phyloP scores from a whole-genome alignment of 768 basidiomycete species.

The Obba rivulosa region DNA sequence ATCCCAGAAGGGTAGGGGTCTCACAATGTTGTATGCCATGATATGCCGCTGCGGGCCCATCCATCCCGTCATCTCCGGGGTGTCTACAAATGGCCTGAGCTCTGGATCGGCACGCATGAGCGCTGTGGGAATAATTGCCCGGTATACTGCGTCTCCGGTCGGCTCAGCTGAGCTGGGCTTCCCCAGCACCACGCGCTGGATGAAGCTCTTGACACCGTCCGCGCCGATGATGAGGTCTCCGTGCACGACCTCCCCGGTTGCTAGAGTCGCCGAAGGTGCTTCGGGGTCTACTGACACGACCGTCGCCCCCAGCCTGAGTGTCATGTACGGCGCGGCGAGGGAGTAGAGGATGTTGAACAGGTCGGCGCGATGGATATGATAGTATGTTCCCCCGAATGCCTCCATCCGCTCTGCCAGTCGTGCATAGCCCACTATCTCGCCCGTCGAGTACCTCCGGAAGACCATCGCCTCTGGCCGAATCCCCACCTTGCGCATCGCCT shows the following conservation, averaged over 20 bases:
- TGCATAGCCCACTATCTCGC: conserved; percentile 33
- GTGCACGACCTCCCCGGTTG: conserved; percentile 29
- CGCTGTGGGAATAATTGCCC: conserved; percentile 43
- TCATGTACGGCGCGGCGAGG: conserved; percentile 26
- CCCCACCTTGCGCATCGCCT: conserved; percentile 23
- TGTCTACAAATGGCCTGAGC: conserved; percentile 43
- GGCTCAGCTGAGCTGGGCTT: conserved; percentile 36
- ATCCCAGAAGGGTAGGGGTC: conserved; percentile 8
- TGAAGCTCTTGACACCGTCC: conserved; percentile 42
- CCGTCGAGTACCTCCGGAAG: conserved; percentile 31
- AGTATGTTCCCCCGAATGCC: conserved; percentile 34
- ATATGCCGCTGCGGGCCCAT: conserved; percentile 47
- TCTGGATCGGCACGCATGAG: conserved; percentile 46
- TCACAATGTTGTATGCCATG: conserved; percentile 40
- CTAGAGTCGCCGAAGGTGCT: conserved; percentile 28
- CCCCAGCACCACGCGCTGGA: conserved; percentile 45
- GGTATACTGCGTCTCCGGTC: conserved; percentile 62
- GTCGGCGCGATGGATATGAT: conserved; percentile 38
- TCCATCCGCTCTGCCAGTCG: conserved; percentile 27
- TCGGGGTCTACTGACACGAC: conserved; percentile 27
- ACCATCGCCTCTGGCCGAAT: conserved; percentile 35
- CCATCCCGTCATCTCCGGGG: conserved; percentile 52
- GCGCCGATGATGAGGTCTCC: conserved; percentile 36
- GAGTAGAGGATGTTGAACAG: conserved; percentile 34
- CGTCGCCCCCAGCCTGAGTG: conserved; percentile 25